phyloP scores from a whole-genome alignment of 768 basidiomycete genomes.

The Strobilomyces dryophilus region DNA sequence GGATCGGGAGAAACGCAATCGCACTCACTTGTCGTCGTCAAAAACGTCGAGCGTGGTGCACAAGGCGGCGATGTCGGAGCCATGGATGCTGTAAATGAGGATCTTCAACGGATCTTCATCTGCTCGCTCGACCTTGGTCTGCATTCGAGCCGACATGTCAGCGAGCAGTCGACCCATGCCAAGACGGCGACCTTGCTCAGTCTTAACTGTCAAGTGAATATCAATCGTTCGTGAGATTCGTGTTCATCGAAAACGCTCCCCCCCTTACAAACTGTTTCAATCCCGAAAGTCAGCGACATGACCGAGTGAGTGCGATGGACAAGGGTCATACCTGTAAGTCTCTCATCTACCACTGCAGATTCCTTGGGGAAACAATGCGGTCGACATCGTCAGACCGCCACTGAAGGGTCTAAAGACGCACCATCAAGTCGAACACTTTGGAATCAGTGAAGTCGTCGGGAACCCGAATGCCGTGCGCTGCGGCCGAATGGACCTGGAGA shows the following conservation, averaged over 20 bases:
- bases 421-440: slow-evolving; percentile 53
- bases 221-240: background rate
- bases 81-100: slow-evolving; percentile 68
- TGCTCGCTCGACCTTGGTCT: slow-evolving; percentile 46
- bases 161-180: slow-evolving; percentile 74
- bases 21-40: slow-evolving; percentile 67
- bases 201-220: slow-evolving; percentile 48
- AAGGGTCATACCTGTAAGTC: slow-evolving; percentile 56
- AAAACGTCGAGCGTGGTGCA: slow-evolving; percentile 66
- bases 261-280: slow-evolving; percentile 21
- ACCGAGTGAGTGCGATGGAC: background rate
- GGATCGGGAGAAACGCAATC: slow-evolving; percentile 11
- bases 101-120: slow-evolving; percentile 53
- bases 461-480: slow-evolving; percentile 66
- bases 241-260: background rate
- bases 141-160: slow-evolving; percentile 62
- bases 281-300: background rate
- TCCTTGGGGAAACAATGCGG: slow-evolving; percentile 40
- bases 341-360: slow-evolving; percentile 63
- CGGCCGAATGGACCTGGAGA: slow-evolving; percentile 57
- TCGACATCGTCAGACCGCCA: background rate
- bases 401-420: slow-evolving; percentile 24
- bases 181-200: slow-evolving; percentile 68
- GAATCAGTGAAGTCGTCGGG: slow-evolving; percentile 72
- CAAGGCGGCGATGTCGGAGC: slow-evolving; percentile 64